Percentiles rank a stretch among this genome's conserved stretches.
phyloP scores from a whole-genome alignment of 2,329 filamentous ascomycete species.

The Basipetospora chlamydospora region DNA sequence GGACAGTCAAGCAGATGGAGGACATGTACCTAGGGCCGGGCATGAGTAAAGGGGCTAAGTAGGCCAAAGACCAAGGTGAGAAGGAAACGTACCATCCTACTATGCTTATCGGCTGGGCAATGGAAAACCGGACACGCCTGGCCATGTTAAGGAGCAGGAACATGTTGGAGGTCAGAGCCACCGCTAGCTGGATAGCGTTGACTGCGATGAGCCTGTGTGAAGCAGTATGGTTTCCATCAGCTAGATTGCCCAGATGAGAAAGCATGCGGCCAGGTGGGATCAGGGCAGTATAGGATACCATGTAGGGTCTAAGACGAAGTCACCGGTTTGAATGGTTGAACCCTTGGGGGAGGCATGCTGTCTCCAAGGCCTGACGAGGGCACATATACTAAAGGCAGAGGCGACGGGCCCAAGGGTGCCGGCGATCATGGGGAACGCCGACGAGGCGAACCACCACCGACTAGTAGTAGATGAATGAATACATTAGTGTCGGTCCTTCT shows the following conservation, averaged over 20 bases:
- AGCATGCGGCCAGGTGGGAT: too few relatives aligned
- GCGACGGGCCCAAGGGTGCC: constrained; percentile 76
- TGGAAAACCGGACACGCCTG: constrained; percentile 58
- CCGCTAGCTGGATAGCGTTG: constrained; percentile 63
- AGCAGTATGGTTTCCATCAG: too few relatives aligned
- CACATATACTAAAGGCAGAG: constrained; percentile 76
- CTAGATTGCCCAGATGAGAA: too few relatives aligned
- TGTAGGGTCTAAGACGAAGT: constrained; percentile 43
- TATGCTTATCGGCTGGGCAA: constrained; percentile 75
- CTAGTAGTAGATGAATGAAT: too few relatives aligned
- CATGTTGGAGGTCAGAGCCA: constrained; percentile 65
- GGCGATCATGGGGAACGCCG: constrained; percentile 62
- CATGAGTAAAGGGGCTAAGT: constrained; percentile 31
- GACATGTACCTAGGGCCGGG: constrained; percentile 36
- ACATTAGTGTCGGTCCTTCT: too few relatives aligned
- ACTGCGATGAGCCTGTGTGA: constrained; percentile 52
- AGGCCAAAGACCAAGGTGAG: constrained; percentile 13
- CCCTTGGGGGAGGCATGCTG: constrained; percentile 36
- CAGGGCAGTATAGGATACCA: too few relatives aligned
- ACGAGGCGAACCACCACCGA: constrained; percentile 50
- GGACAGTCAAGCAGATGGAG: constrained; percentile 49
- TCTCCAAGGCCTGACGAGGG: constrained; percentile 70
- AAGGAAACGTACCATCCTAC: constrained; percentile 47
- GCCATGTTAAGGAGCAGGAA: constrained; percentile 84
- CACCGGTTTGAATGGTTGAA: constrained; percentile 31